These are phyloP conservation scores for Arthrinium phaeospermum DNA, from an alignment of 2,329 filamentous ascomycete genomes.

Conservation along the genomic window DNA sequence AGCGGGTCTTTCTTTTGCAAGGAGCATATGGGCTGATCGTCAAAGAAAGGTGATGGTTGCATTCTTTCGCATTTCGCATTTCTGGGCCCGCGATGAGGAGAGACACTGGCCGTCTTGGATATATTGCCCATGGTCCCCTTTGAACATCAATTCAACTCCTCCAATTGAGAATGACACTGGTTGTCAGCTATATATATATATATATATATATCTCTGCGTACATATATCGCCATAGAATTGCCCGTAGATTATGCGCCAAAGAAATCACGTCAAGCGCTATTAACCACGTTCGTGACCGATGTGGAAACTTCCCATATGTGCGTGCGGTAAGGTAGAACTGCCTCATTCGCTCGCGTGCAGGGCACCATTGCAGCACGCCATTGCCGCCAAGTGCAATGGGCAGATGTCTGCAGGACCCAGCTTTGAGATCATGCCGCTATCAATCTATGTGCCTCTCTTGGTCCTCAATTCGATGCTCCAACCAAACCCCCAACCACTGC, in stretches of 20 bases:
- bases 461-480: background rate
- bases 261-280: background rate
- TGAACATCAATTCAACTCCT: background rate
- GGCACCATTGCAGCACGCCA: conserved; percentile 10
- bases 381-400: background rate
- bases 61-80: background rate
- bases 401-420: background rate
- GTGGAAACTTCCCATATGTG: background rate
- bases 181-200: background rate
- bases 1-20: conserved; percentile 6
- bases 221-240: background rate
- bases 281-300: background rate
- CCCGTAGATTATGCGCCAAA: background rate
- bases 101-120: background rate
- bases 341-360: background rate
- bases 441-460: background rate
- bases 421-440: background rate
- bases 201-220: background rate
- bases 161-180: background rate
- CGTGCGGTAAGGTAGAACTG: background rate
- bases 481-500: background rate
- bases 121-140: background rate
- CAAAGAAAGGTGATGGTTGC: background rate
- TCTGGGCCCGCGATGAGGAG: background rate
- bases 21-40: conserved; percentile 7